These are phyloP conservation scores for Sequoia sempervirens DNA, from an alignment of 75 land plant genomes.

Conservation along the genomic window DNA sequence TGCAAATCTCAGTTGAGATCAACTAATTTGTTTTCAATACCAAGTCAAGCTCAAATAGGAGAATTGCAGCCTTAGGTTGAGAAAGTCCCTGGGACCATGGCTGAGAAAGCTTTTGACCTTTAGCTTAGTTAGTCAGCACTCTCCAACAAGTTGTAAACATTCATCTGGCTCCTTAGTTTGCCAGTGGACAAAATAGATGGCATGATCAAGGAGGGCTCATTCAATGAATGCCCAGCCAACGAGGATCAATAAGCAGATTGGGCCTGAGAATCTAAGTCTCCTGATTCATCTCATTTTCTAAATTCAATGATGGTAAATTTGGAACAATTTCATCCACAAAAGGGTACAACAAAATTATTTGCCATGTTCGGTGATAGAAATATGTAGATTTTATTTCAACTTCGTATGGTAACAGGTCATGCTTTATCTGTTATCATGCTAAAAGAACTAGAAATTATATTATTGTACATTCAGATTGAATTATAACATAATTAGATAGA, in stretches of 20 bases:
- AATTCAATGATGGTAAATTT: background rate
- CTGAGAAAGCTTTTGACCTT: background rate
- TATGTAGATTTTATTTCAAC: background rate
- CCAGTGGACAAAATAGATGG: background rate
- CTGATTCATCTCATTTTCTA: background rate
- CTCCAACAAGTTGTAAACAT: background rate
- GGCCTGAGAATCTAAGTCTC: background rate
- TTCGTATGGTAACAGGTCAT: background rate
- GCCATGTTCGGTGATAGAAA: background rate
- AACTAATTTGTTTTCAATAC: background rate
- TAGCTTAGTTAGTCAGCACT: background rate
- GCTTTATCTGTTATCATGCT: background rate
- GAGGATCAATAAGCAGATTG: background rate
- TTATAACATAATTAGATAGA: background rate
- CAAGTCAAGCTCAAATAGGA: background rate
- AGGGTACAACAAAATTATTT: background rate
- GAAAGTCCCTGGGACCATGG: background rate
- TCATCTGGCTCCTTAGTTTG: background rate
- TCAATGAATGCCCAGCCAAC: background rate
- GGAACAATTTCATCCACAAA: background rate
- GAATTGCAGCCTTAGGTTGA: background rate
- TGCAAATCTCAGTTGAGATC: background rate
- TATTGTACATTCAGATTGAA: background rate
- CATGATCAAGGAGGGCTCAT: background rate
- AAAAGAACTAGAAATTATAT: background rate